phyloP scores from a whole-genome alignment of 202 grass and related monocot genomes.

The Dendrocalamus latiflorus region DNA sequence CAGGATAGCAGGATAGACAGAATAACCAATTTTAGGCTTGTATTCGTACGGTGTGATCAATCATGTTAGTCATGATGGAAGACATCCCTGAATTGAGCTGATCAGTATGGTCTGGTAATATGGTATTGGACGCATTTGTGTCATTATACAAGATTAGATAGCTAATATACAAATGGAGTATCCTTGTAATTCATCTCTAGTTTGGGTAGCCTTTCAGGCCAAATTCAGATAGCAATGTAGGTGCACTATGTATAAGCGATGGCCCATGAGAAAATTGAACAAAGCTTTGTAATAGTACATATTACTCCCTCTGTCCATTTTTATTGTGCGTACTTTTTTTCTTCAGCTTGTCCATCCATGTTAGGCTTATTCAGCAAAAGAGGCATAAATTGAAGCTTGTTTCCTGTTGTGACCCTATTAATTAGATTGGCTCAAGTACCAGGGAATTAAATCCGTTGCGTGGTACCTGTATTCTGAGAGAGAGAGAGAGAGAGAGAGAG shows the following conservation, averaged over 20 bases:
- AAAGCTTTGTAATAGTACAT: background rate
- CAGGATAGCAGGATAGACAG: background rate
- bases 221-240: slow-evolving; percentile 1
- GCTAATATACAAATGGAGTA: background rate
- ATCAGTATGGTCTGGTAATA: background rate
- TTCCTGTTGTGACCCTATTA: too few relatives aligned
- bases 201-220: background rate
- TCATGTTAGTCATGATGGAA: background rate
- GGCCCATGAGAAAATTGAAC: background rate
- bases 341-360: too few relatives aligned
- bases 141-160: background rate
- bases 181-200: background rate
- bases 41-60: background rate
- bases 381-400: too few relatives aligned
- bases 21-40: background rate
- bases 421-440: too few relatives aligned
- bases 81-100: background rate
- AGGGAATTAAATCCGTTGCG: too few relatives aligned
- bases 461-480: too few relatives aligned
- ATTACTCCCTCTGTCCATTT: background rate
- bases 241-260: background rate
- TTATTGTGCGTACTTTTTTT: too few relatives aligned
- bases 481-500: too few relatives aligned
- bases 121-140: background rate
- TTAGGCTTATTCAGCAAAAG: too few relatives aligned